Base-by-base conservation (phyloP, 306 rosid genomes). In the Parietaria judaica region DNA sequence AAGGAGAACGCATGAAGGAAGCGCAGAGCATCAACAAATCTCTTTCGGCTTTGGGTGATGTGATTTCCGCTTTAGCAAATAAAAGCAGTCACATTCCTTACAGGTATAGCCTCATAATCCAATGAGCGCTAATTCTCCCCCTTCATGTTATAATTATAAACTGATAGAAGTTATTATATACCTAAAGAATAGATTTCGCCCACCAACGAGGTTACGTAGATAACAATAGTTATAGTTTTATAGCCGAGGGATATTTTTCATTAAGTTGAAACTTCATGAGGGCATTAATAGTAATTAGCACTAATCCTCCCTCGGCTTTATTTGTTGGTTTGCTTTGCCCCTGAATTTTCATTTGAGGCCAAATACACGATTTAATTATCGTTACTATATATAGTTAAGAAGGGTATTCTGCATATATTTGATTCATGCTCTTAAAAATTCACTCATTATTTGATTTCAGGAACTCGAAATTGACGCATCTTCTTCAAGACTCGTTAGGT, bases 401-500 rank as follows among this genome's bases (percentile, higher is more conserved):
- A 23, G 31, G 31, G 31, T 23, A 23, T 52, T 46, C 37, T 51
- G 52, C 49, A 5, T n/a, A 58, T 49, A 14, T 13, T 54, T 11
- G 54, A 39, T 62, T 49, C 34, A 66, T 61, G 55, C 58, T 66
- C 64, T 56, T 55, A 31, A 54, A 60, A 13, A 57, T 54, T 31
- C 45, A 31, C 43, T 66, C 50, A 67, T 61, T 70, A 45, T 71
- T 64, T 61, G 68, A 64, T 74, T 75, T 73, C 82, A 89, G 96
- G 84, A 89, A 89, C 77, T 89, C 96, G 11, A 89, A 89, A 71
- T 78, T 89, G 85, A 89, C 96, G 14, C 96, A 89, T 78, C 74
- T 89, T 66, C 96, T 89, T 66, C 96, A 89, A 79, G 96, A 89
- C 82, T 89, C 96, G n/a, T 63, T 89, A 64, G 95, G 95, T 89